A percentile compares a stretch with the other conserved stretches of the same genome.
Conservation (phyloP, 345 rosid species). For the Arabis alpina region DNA sequence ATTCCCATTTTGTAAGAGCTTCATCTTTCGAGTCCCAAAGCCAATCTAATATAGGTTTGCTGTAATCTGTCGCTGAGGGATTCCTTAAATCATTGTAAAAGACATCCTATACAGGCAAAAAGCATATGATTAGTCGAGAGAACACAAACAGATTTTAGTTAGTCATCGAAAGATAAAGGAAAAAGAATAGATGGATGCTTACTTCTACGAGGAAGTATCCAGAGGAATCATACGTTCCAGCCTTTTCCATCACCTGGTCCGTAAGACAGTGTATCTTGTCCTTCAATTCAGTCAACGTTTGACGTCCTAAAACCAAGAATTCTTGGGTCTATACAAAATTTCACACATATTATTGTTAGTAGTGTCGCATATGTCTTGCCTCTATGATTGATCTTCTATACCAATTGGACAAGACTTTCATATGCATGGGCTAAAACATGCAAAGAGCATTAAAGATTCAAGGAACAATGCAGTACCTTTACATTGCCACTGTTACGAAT, state of each 20-base stretch:
- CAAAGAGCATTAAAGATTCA: neutral
- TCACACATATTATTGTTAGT: slow-evolving; percentile 9
- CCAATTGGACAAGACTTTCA: too few relatives aligned
- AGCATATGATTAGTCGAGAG: slow-evolving; percentile 14
- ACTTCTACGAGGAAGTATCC: slow-evolving; percentile 95
- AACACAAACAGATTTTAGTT: neutral
- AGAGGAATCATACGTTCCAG: slow-evolving; percentile 69
- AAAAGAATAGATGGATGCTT: slow-evolving; percentile 26
- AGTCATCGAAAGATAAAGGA: neutral
- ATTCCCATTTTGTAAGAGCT: slow-evolving; percentile 72
- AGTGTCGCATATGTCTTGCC: too few relatives aligned
- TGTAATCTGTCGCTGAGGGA: slow-evolving; percentile 63
- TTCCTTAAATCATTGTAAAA: slow-evolving; percentile 83
- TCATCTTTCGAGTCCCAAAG: slow-evolving; percentile 71
- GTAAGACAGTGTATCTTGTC: slow-evolving; percentile 81
- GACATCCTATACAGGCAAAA: slow-evolving; percentile 53
- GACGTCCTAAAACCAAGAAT: slow-evolving; percentile 77
- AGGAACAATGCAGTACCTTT: slow-evolving; percentile 55
- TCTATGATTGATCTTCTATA: too few relatives aligned
- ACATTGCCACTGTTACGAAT: slow-evolving; percentile 53
- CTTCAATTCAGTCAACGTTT: slow-evolving; percentile 67
- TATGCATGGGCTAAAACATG: too few relatives aligned
- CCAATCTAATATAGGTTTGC: slow-evolving; percentile 80
- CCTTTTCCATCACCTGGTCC: slow-evolving; percentile 78
- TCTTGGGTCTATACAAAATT: slow-evolving; percentile 67